phyloP scores from a whole-genome alignment of 1,284 basidiomycete genomes.

The Moesziomyces sp. region DNA sequence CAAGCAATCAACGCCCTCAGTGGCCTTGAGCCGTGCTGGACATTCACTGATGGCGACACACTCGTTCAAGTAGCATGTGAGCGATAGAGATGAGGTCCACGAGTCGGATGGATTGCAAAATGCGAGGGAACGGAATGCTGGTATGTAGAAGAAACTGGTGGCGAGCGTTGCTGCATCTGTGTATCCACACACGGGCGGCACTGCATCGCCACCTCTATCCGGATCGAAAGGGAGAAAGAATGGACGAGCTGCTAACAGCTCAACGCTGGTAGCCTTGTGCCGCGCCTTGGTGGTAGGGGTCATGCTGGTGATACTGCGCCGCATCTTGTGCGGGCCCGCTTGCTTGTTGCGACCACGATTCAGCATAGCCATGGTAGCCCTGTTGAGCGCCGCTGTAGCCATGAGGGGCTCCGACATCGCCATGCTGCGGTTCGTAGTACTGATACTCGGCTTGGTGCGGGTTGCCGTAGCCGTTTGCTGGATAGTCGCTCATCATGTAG shows the following conservation, averaged over 20 bases:
- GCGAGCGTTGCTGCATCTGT: neutral
- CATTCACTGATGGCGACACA: too few relatives aligned
- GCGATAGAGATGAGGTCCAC: neutral
- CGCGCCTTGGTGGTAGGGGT: conserved; percentile 7
- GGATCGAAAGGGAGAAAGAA: neutral
- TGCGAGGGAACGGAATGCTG: conserved; percentile 6
- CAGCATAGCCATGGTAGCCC: conserved; percentile 6
- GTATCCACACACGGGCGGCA: too few relatives aligned
- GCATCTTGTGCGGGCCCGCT: neutral
- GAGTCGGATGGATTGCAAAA: conserved; percentile 3
- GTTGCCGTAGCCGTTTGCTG: neutral
- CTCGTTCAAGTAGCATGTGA: too few relatives aligned
- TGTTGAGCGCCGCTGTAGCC: conserved; percentile 4
- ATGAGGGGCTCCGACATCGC: conserved; percentile 6
- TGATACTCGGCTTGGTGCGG: neutral
- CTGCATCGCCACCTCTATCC: neutral
- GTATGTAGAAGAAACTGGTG: neutral
- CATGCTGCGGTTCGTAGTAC: neutral
- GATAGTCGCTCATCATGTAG: conserved; percentile 48
- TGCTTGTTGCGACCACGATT: conserved; percentile 14
- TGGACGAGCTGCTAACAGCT: neutral
- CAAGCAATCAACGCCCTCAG: neutral
- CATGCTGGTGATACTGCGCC: conserved; percentile 13
- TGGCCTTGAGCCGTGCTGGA: neutral
- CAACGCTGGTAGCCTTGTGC: conserved; percentile 12